Base-by-base conservation (phyloP, 345 rosid genomes). In the Cochlearia excelsa region DNA sequence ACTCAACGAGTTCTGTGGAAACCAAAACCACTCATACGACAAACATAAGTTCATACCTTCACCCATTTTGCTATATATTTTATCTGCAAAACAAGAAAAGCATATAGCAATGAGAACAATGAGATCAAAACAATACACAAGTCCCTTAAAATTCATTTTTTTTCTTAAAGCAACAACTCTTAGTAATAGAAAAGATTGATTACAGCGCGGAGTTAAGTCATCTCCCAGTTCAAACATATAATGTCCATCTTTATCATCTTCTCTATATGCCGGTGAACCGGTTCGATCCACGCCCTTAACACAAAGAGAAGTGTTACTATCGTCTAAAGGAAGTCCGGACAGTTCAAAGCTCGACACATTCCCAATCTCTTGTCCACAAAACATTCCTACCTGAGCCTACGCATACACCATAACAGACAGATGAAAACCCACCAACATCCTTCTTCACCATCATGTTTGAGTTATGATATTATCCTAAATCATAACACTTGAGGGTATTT, bases 381-480 rank as follows among this genome's bases (percentile, higher is more conserved):
- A 83, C 70, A 81, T 79, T 77, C 87, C 95, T 84, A 88, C 95
- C 95, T 88, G 97, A 81, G 82, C 98, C 98, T 92, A 92, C 97
- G 88, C 78, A 88, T 77, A 88, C 61, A 83, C 83, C 87, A 79
- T 83, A 78, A 81, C 53, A 72, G 52, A 74, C 67, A 64, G 71
- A 74, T 47, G 59, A 76, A 68, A 65, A 68, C 10, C 53, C 54
- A 51, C 75, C 73, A 48, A 2, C 5, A 33, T 33, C 35, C 35
- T 33, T 33, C 35, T 3, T 2, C 35, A 33, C 5, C 35, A 5
- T 2, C 35, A 33, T 33, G 35, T 33, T 33, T 16, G 23, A 16
- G 23, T 16, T 16, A 16, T 16, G 0, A 16, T 16, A 16, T 16
- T 16, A 16, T 16, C 23, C 0, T 16, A 16, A 16, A 16, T 16